These are phyloP conservation scores for Xerocomellus intermedius DNA, from an alignment of 768 basidiomycete genomes.

Conservation along the genomic window DNA sequence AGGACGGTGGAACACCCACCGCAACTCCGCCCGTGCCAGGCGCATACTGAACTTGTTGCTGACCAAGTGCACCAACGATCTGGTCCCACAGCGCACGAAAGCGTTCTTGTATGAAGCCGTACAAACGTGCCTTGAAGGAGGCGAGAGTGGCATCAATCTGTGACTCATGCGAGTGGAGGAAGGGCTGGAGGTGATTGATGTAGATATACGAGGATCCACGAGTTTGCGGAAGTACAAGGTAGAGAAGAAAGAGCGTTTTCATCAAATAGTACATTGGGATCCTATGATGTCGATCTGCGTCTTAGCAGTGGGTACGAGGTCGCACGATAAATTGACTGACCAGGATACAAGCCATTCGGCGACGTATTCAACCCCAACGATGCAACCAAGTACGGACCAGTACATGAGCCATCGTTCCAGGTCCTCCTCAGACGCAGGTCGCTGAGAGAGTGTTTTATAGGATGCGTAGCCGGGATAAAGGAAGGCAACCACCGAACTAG, in stretches of 20 bases:
- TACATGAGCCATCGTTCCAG: constrained; percentile 97
- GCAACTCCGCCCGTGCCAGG: constrained; percentile 21
- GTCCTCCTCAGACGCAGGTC: constrained; percentile 82
- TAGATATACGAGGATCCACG: constrained; percentile 88
- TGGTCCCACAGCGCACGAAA: constrained; percentile 66
- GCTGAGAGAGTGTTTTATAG: constrained; percentile 88
- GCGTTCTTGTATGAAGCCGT: constrained; percentile 63
- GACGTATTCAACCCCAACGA: constrained; percentile 78
- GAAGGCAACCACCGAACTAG: constrained; percentile 72
- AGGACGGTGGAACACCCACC: constrained; percentile 41
- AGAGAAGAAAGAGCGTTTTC: constrained; percentile 84
- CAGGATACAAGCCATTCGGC: constrained; percentile 88
- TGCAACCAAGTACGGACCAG: constrained; percentile 86
- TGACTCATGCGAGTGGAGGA: constrained; percentile 77
- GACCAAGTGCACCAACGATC: constrained; percentile 48
- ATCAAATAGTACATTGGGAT: constrained; percentile 84
- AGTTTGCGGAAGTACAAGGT: constrained; percentile 87
- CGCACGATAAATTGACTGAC: constrained; percentile 42
- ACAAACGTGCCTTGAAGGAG: constrained; percentile 55
- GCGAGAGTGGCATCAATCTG: constrained; percentile 84
- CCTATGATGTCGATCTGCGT: constrained; percentile 43
- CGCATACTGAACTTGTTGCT: constrained; percentile 31
- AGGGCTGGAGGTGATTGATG: constrained; percentile 72
- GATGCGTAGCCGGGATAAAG: constrained; percentile 94
- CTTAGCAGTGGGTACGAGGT: constrained; percentile 6